Evolutionary conservation across 2,329 filamentous ascomycete species (phyloP).

Genomic region (Diaporthe humulicola): DNA sequence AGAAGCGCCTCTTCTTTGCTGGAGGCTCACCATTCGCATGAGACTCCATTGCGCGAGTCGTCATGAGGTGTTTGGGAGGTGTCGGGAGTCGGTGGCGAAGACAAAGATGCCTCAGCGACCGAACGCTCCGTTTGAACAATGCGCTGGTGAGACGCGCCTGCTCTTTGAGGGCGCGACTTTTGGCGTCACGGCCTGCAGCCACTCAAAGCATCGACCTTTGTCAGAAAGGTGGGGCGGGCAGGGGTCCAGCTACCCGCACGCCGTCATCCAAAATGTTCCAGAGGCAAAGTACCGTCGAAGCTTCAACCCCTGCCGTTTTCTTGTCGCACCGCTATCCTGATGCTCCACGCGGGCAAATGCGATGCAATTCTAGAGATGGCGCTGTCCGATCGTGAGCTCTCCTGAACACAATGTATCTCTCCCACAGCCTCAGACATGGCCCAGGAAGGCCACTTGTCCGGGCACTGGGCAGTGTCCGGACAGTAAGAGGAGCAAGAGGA

Average conservation of each 20-base stretch:
- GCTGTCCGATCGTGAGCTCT: neutral
- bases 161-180: conserved; percentile 47
- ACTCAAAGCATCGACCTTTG: conserved; percentile 56
- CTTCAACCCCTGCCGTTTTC: neutral
- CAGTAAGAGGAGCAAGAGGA: conserved; percentile 51
- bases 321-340: neutral
- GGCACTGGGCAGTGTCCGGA: conserved; percentile 1
- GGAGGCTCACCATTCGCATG: conserved; percentile 31
- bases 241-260: conserved; percentile 36
- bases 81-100: neutral
- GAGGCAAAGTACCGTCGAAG: neutral
- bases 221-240: conserved; percentile 30
- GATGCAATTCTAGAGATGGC: neutral
- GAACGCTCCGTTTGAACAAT: neutral
- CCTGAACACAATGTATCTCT: conserved; percentile 53
- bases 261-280: conserved; percentile 21
- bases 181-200: conserved; percentile 48
- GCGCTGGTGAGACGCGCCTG: conserved; percentile 54
- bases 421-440: conserved; percentile 52
- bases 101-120: neutral
- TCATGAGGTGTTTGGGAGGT: conserved; percentile 35
- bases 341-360: neutral
- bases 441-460: conserved; percentile 48
- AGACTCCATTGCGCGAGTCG: conserved; percentile 43
- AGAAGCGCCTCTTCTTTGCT: conserved; percentile 41